A percentile compares a stretch with the other conserved stretches of the same genome.
Evolutionary conservation across 2,329 filamentous ascomycete species (phyloP).

Genomic region (Fusarium veterinarium): DNA sequence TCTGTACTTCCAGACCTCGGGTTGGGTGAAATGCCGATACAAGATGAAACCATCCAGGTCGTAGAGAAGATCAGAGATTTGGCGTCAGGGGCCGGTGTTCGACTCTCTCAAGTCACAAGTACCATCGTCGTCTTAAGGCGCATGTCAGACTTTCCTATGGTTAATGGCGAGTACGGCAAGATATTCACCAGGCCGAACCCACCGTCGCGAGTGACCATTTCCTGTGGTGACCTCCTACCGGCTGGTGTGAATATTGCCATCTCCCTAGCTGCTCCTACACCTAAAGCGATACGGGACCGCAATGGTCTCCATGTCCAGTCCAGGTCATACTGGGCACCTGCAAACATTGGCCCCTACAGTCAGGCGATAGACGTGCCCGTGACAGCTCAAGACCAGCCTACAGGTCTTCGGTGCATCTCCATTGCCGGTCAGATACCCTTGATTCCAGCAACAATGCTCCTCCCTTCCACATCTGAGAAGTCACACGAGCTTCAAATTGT

Average conservation of each 20-base stretch:
- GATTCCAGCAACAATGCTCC: slow-evolving; percentile 79
- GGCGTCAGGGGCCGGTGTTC: slow-evolving; percentile 49
- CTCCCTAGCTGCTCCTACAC: slow-evolving; percentile 57
- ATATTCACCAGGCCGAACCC: slow-evolving; percentile 84
- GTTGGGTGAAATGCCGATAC: slow-evolving; percentile 50
- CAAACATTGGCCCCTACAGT: slow-evolving; percentile 97
- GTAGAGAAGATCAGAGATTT: slow-evolving; percentile 57
- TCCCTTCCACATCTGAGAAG: slow-evolving; percentile 56
- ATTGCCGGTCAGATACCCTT: slow-evolving; percentile 94
- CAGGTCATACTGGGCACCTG: slow-evolving; percentile 95
- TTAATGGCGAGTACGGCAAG: slow-evolving; percentile 81
- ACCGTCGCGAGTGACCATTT: slow-evolving; percentile 85
- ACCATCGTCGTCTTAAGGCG: slow-evolving; percentile 77
- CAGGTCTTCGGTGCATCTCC: slow-evolving; percentile 60
- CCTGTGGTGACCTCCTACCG: slow-evolving; percentile 77
- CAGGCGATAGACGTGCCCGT: slow-evolving; percentile 76
- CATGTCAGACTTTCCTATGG: slow-evolving; percentile 80
- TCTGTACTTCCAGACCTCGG: slow-evolving; percentile 50
- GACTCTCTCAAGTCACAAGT: slow-evolving; percentile 59
- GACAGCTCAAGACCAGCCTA: slow-evolving; percentile 21
- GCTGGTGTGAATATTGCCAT: slow-evolving; percentile 69
- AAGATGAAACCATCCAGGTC: slow-evolving; percentile 61
- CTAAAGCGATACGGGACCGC: slow-evolving; percentile 52
- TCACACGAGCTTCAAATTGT: slow-evolving; percentile 69
- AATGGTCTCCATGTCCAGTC: slow-evolving; percentile 88